Evolutionary conservation across 345 rosid species (phyloP), one percentile per base, ranked within the genome.

Genomic region (Linum tenue): DNA sequence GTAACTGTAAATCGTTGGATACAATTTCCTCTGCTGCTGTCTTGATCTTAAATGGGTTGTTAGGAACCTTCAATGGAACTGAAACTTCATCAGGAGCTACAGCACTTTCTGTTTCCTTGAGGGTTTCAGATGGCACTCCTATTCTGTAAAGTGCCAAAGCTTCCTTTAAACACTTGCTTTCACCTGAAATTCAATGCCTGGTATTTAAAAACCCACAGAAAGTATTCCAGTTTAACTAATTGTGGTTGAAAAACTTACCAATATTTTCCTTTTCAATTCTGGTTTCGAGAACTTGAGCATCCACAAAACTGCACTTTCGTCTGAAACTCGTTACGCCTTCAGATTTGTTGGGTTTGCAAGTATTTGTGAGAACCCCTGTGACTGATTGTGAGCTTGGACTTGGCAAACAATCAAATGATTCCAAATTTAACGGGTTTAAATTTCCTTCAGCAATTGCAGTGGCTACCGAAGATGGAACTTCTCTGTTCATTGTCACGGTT

Each of bases 371-470:
- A 59, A 64, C 62, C 36, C 35, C 50, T 51, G 67, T 68, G 3
- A 56, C 64, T 50, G 61, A 48, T 14, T 70, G 71, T 64, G 9
- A 9, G 39, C 6, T 57, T 37, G 83, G 69, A 59, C 64, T 74
- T 39, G 77, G 69, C 10, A 62, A 64, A 68, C 40, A 70, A 74
- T 79, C 76, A 64, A 87, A 89, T 63, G 95, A 91, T 74, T 83
- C 79, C 98, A 87, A 83, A 71, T 64, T 79, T 56, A 51, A 61
- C 3, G 96, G 96, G 73, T 92, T 84, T 69, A 89, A 71, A 57
- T 67, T 76, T 64, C 98, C 96, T 71, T 85, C 80, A 7, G 92
- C 98, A 71, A 92, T 79, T 57, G 92, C 95, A 72, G 74, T 56
- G 41, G 87, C 92, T 70, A 86, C 73, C 17, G 92, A 85, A 63